Conservation (phyloP, 2,329 filamentous ascomycete genomes). For the Hypoxylon rubiginosum region DNA sequence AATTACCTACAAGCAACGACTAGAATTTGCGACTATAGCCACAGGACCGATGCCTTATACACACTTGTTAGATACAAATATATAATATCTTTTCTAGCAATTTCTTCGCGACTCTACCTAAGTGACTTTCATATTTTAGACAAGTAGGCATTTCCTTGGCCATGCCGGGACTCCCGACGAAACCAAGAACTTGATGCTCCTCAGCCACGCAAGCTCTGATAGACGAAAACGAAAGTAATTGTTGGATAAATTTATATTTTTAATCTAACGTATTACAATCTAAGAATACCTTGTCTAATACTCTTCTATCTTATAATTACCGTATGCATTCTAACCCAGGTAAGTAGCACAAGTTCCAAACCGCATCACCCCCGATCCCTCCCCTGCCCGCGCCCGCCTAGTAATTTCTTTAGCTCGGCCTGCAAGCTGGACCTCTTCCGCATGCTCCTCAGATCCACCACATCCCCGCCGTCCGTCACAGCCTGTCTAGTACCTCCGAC, state of each 20-base stretch:
- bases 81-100: too few relatives aligned
- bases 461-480: slow-evolving; percentile 22
- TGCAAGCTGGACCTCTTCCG: slow-evolving; percentile 37
- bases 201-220: not conserved
- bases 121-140: too few relatives aligned
- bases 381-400: slow-evolving; percentile 19
- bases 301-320: not conserved
- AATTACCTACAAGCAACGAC: too few relatives aligned
- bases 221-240: too few relatives aligned
- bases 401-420: slow-evolving; percentile 38
- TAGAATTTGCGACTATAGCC: too few relatives aligned
- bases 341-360: not conserved
- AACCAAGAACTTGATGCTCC: too few relatives aligned
- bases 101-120: too few relatives aligned
- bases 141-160: too few relatives aligned
- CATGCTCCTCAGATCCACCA: slow-evolving; percentile 25
- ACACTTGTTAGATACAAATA: too few relatives aligned
- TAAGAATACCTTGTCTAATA: slow-evolving; percentile 11
- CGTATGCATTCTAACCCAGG: not conserved
- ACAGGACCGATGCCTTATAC: too few relatives aligned
- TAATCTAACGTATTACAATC: slow-evolving; percentile 13
- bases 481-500: not conserved
- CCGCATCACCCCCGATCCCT: not conserved
- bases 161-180: too few relatives aligned
- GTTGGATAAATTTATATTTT: not conserved